A percentile compares a stretch with the other conserved stretches of the same genome.
phyloP scores from a whole-genome alignment of 345 rosid species.

The Eucalyptus urophylla region DNA sequence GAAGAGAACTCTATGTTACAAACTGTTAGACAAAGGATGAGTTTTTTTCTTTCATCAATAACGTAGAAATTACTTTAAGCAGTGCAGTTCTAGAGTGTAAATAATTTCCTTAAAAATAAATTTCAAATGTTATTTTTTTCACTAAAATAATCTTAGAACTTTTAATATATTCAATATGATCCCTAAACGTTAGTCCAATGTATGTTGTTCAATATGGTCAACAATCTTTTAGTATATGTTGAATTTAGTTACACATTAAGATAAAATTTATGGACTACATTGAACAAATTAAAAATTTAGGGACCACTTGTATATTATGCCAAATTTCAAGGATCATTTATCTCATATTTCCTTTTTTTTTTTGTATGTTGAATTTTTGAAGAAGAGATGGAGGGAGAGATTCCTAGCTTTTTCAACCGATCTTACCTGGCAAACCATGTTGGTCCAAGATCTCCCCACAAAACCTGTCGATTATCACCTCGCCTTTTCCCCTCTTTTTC shows the following conservation, averaged over 20 bases:
- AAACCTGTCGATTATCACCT: not conserved
- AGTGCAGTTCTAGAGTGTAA: rapidly evolving
- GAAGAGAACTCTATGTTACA: too few relatives aligned
- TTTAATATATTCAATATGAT: too few relatives aligned
- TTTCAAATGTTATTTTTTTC: not conserved
- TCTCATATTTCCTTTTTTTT: not conserved
- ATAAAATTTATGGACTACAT: rapidly evolving
- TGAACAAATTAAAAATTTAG: too few relatives aligned
- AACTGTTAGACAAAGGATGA: not conserved
- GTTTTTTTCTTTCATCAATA: not conserved
- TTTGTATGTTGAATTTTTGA: not conserved
- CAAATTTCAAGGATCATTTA: too few relatives aligned
- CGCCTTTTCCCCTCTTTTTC: not conserved
- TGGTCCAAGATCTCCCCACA: not conserved
- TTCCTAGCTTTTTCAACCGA: not conserved
- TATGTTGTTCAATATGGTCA: rapidly evolving
- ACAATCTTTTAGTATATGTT: too few relatives aligned
- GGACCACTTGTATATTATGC: rapidly evolving
- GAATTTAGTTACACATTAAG: too few relatives aligned
- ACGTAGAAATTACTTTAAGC: not conserved
- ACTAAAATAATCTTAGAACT: too few relatives aligned
- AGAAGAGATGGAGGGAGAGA: not conserved
- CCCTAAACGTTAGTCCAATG: rapidly evolving
- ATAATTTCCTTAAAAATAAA: not conserved
- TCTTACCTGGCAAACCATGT: not conserved